Percentiles rank a stretch among this genome's conserved stretches.
Evolutionary conservation across 2,329 filamentous ascomycete genomes (phyloP).

Genomic region (Lecanosticta acicola): DNA sequence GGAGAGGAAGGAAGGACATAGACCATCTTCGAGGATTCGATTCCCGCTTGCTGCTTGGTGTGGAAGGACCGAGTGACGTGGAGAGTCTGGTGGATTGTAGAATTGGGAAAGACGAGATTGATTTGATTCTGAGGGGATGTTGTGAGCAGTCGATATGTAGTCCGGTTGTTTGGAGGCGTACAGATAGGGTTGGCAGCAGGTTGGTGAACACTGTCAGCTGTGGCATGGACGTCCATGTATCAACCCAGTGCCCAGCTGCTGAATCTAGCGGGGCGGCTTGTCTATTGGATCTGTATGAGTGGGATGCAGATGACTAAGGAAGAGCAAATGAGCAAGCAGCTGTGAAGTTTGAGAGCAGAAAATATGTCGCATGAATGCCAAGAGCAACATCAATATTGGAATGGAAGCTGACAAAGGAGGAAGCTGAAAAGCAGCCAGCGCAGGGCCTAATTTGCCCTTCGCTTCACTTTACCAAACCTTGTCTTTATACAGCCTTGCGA

Average conservation of each 20-base stretch:
- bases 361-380: too few species aligned
- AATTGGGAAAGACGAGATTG: conserved; percentile 52
- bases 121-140: conserved; percentile 56
- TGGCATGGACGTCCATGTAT: conserved; percentile 62
- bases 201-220: conserved; percentile 59
- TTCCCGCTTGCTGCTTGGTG: conserved; percentile 69
- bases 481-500: not conserved
- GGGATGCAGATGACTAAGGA: conserved; percentile 1
- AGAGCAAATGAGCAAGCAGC: not conserved
- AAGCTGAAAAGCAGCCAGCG: too few species aligned
- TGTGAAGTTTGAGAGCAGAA: not conserved
- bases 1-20: conserved; percentile 56
- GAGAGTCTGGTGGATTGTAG: conserved; percentile 62
- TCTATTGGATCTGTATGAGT: conserved; percentile 1
- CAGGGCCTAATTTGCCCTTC: too few species aligned
- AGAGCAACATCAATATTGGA: too few species aligned
- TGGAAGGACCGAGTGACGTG: conserved; percentile 55
- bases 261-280: conserved; percentile 6
- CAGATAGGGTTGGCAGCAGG: conserved; percentile 45
- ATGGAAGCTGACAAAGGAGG: too few species aligned
- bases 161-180: not conserved
- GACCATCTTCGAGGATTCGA: conserved; percentile 55
- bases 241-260: conserved; percentile 49
- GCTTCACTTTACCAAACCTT: not conserved
- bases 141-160: not conserved